Evolutionary conservation across 306 rosid species (phyloP).

Genomic region (Geum urbanum): DNA sequence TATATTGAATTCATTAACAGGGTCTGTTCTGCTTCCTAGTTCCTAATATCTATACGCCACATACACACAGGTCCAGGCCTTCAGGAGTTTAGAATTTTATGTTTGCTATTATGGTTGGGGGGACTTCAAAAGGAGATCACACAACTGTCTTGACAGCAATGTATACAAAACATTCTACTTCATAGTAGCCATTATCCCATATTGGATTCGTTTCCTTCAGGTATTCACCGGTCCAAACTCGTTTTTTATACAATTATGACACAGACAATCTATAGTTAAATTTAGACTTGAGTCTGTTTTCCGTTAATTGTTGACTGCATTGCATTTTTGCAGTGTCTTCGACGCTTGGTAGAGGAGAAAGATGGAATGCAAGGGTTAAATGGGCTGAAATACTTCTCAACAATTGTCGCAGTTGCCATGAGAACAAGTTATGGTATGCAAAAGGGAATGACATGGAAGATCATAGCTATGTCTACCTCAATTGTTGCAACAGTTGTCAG

Average conservation of each 20-base stretch:
- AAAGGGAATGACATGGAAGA: slow-evolving; percentile 25
- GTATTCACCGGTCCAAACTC: slow-evolving; percentile 25
- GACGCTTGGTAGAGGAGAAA: slow-evolving; percentile 52
- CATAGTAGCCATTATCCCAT: slow-evolving; percentile 68
- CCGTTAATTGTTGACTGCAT: not conserved
- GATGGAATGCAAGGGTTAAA: slow-evolving; percentile 38
- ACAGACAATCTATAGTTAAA: not conserved
- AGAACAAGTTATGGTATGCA: slow-evolving; percentile 40
- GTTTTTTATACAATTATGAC: not conserved
- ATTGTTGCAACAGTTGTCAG: slow-evolving; percentile 34
- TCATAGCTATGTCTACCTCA: slow-evolving; percentile 39
- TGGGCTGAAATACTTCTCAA: slow-evolving; percentile 45
- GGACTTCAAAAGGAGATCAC: slow-evolving; percentile 52
- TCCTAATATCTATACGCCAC: not conserved
- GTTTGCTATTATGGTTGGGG: slow-evolving; percentile 73
- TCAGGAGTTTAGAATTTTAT: slow-evolving; percentile 74
- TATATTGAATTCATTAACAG: not conserved
- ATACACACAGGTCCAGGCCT: slow-evolving; percentile 64
- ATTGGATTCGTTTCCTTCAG: slow-evolving; percentile 72
- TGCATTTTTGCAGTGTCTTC: slow-evolving; percentile 37
- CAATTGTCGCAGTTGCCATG: slow-evolving; percentile 44
- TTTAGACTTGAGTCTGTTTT: not conserved
- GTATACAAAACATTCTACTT: slow-evolving; percentile 48
- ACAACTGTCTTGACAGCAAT: slow-evolving; percentile 47
- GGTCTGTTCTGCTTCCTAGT: not conserved